Percentiles rank a stretch among this genome's conserved stretches.
These are phyloP conservation scores for Aspergillus oerlinghausenensis DNA, from an alignment of 2,329 filamentous ascomycete species.

Conservation along the genomic window DNA sequence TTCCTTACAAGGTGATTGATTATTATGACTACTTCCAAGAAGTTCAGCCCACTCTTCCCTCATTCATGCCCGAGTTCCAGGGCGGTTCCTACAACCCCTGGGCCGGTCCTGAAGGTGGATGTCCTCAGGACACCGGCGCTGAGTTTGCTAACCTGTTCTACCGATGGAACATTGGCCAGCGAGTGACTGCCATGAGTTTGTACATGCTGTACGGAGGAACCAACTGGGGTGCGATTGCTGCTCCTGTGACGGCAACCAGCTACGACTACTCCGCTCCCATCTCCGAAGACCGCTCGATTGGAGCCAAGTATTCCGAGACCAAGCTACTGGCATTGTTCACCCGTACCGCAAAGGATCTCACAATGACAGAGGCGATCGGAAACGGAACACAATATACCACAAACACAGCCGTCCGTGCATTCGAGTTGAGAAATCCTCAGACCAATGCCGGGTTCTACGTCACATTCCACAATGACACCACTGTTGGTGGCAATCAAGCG, in stretches of 20 bases:
- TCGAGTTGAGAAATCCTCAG: conserved; percentile 56
- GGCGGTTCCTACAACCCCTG: conserved; percentile 59
- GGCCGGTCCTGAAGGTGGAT: conserved; percentile 56
- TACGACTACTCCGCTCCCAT: conserved; percentile 63
- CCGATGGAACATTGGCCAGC: conserved; percentile 56
- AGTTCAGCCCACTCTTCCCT: conserved; percentile 41
- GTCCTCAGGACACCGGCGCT: conserved; percentile 50
- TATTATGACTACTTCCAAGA: conserved; percentile 47
- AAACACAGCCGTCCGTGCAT: conserved; percentile 50
- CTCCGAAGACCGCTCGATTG: conserved; percentile 54
- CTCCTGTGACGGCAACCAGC: conserved; percentile 55
- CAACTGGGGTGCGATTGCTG: conserved; percentile 57
- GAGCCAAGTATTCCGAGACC: conserved; percentile 59
- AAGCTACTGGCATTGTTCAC: conserved; percentile 60
- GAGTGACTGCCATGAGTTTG: conserved; percentile 55
- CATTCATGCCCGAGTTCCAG: conserved; percentile 57
- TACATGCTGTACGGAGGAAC: conserved; percentile 65
- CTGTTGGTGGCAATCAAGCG: conserved; percentile 46
- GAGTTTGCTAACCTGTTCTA: conserved; percentile 63
- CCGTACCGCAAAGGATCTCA: conserved; percentile 53
- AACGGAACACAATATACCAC: conserved; percentile 50
- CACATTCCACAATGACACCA: conserved; percentile 51
- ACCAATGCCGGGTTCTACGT: conserved; percentile 58
- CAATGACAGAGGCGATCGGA: conserved; percentile 48
- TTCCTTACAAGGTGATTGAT: conserved; percentile 49